A percentile compares a stretch with the other conserved stretches of the same genome.
phyloP scores from a whole-genome alignment of 768 basidiomycete genomes.

The Russula ochroleuca region DNA sequence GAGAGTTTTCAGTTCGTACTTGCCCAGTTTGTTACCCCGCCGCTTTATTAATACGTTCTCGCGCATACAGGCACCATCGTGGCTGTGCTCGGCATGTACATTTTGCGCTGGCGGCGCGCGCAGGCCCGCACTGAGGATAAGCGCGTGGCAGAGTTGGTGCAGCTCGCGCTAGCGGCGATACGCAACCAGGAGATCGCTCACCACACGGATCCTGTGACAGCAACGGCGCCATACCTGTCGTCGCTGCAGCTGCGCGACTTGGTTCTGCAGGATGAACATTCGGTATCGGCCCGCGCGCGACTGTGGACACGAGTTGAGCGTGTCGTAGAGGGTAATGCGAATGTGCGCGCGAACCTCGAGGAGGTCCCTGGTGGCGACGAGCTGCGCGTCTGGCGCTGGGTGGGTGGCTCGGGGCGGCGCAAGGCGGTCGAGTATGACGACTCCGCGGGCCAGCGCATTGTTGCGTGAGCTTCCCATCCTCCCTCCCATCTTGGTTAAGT shows the following conservation, averaged over 20 bases:
- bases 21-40: not conserved
- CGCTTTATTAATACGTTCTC: constrained; percentile 5
- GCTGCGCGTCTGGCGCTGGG: constrained; percentile 88
- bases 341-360: constrained; percentile 79
- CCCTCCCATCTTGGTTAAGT: constrained; percentile 12
- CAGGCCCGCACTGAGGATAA: constrained; percentile 54
- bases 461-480: constrained; percentile 12
- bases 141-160: constrained; percentile 70
- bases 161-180: constrained; percentile 72
- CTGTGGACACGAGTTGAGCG: constrained; percentile 82
- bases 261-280: constrained; percentile 77
- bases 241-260: constrained; percentile 86
- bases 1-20: constrained; percentile 54
- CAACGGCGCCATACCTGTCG: constrained; percentile 72
- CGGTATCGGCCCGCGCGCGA: constrained; percentile 55
- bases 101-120: constrained; percentile 42
- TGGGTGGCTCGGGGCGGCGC: constrained; percentile 45
- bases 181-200: constrained; percentile 80
- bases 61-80: constrained; percentile 28
- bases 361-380: constrained; percentile 85
- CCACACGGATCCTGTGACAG: constrained; percentile 73
- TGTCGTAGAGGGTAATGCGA: constrained; percentile 85
- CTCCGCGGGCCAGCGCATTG: constrained; percentile 29
- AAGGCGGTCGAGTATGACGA: constrained; percentile 22
- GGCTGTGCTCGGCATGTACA: constrained; percentile 27